A percentile compares a stretch with the other conserved stretches of the same genome.
These are phyloP conservation scores for Claviceps monticola DNA, from an alignment of 2,329 filamentous ascomycete species.

Conservation along the genomic window DNA sequence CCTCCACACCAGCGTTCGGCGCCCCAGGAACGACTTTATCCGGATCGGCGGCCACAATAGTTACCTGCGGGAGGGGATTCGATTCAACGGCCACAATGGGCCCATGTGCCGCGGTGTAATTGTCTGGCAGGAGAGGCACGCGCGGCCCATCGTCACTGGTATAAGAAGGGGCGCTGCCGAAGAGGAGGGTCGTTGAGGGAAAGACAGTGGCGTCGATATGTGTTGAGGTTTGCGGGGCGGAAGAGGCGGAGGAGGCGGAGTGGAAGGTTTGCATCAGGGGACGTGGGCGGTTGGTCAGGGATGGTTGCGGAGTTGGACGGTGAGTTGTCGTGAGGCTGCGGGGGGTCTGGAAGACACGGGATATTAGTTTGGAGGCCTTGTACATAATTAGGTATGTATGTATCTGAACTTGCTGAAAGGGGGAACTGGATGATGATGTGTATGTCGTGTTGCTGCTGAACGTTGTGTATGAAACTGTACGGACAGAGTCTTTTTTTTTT, in stretches of 20 bases:
- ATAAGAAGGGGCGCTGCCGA: conserved; percentile 13
- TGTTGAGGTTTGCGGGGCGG: conserved; percentile 25
- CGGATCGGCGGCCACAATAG: conserved; percentile 43
- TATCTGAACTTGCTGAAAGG: too few species aligned
- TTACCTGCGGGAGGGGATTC: conserved; percentile 32
- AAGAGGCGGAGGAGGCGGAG: conserved; percentile 32
- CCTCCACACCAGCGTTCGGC: conserved; percentile 43
- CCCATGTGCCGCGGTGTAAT: conserved; percentile 31
- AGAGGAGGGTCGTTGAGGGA: conserved; percentile 27
- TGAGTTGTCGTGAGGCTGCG: conserved; percentile 33
- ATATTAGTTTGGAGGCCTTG: too few species aligned
- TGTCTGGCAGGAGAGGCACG: conserved; percentile 48
- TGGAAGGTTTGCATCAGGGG: conserved; percentile 53
- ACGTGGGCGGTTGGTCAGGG: conserved; percentile 30
- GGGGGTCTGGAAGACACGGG: conserved; percentile 13
- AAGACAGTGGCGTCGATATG: conserved; percentile 41
- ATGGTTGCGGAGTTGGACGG: conserved; percentile 31
- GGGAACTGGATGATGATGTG: too few species aligned
- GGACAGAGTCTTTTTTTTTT: too few species aligned
- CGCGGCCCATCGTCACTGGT: conserved; percentile 27
- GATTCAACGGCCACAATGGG: conserved; percentile 30
- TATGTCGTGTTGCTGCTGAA: too few species aligned
- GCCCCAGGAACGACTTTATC: conserved; percentile 35
- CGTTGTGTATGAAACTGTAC: too few species aligned
- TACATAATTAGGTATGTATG: too few species aligned